Base-by-base conservation (phyloP, 805 yeast species). In the Metschnikowia anglica region DNA sequence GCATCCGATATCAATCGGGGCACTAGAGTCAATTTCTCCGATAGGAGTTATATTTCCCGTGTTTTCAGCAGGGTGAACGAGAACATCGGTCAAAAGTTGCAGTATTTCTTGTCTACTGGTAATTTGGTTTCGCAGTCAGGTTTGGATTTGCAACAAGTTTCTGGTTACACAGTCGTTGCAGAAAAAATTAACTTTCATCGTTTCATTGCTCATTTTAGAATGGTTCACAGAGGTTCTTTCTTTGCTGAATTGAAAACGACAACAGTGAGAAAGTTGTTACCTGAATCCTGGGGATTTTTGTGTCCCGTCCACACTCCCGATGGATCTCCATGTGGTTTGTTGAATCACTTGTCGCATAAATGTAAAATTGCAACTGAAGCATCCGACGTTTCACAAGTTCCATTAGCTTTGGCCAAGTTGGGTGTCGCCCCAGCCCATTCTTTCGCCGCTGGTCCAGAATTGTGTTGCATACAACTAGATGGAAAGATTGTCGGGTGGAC, bases 301-400 rank as follows among this genome's bases (percentile, higher is more conserved):
- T 93, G 99, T 70, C 99, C 99, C 10, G 99, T 93, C 18, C 99
- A 93, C 66, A 93, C 99, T 11, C 99, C 99, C 5, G 99, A 93
- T 84, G 99, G 99, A 56, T 86, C 98, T 39, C 99, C 99, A 16
- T 93, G 99, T 81, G 99, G 99, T 73, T 75, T 93, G 63, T 73
- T 93, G 59, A 93, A 93, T 69, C 99, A 93, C 76, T 82, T 93
- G 71, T 85, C 98, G 8, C 97, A 93, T 70, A 89, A 88, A 66
- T 93, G 99, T 76, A 75, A 77, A 55, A 85, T 93, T 47, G 80
- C 96, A 5, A 90, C 97, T 7, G 63, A 66, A 32, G 81, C 81
- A 18, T 70, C 85, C 4, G 95, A 90, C 60, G 91, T 84, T 13
- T 76, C 88, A 5, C 68, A 70, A 20, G 81, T 93, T 31, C 86